Evolutionary conservation across 1,284 basidiomycete genomes (phyloP).

Genomic region (Wolfiporia cocos): DNA sequence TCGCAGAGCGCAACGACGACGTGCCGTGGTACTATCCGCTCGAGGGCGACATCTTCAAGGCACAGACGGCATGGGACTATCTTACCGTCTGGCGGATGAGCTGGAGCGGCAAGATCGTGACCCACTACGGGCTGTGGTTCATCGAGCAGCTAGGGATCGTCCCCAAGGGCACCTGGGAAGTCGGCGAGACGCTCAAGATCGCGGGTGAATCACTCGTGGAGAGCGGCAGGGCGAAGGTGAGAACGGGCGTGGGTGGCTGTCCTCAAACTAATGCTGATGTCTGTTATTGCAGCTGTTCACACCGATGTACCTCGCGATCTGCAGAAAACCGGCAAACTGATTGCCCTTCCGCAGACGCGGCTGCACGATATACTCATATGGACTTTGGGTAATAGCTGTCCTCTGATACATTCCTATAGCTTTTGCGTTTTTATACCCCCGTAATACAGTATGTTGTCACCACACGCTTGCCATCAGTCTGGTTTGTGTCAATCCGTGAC

Average conservation of each 20-base stretch:
- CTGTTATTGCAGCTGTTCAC: slow-evolving; percentile 58
- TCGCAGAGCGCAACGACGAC: slow-evolving; percentile 80
- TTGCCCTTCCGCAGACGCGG: no score
- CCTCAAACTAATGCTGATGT: slow-evolving; percentile 7
- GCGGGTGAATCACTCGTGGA: slow-evolving; percentile 79
- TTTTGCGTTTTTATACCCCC: no score
- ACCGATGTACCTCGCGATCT: slow-evolving; percentile 72
- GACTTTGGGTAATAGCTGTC: no score
- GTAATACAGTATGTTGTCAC: no score
- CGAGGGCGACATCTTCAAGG: slow-evolving; percentile 88
- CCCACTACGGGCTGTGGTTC: slow-evolving; percentile 74
- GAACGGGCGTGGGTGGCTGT: slow-evolving; percentile 12
- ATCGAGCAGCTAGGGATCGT: slow-evolving; percentile 79
- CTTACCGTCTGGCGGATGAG: slow-evolving; percentile 88
- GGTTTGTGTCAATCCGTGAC: no score
- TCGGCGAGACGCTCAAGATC: slow-evolving; percentile 85
- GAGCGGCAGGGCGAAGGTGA: slow-evolving; percentile 84
- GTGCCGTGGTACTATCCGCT: slow-evolving; percentile 97
- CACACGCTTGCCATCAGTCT: no score
- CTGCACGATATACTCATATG: no score
- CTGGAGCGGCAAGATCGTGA: slow-evolving; percentile 81
- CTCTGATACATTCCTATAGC: no score
- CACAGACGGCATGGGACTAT: slow-evolving; percentile 92
- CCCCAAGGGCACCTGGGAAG: slow-evolving; percentile 91
- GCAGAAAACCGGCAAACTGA: slow-evolving; percentile 50